phyloP scores from a whole-genome alignment of 768 basidiomycete genomes.

The Suillus fuscotomentosus region DNA sequence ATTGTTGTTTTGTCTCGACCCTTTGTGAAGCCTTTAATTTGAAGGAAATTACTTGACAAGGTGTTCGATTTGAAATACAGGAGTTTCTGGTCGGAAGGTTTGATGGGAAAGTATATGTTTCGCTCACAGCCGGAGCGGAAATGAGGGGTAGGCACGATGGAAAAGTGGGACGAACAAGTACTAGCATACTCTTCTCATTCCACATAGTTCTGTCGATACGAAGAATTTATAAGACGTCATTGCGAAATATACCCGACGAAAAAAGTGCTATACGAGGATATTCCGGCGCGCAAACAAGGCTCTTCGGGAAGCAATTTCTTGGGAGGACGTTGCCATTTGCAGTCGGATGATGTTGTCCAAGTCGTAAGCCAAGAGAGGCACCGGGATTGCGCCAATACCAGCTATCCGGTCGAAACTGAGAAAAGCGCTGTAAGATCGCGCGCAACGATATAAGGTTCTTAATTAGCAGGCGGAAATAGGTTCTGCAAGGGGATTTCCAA shows the following conservation, averaged over 20 bases:
- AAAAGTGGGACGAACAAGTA: background rate
- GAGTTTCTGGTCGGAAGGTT: background rate
- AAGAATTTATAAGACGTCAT: background rate
- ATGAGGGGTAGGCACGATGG: background rate
- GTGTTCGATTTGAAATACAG: background rate
- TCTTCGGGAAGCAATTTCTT: background rate
- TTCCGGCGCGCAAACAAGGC: background rate
- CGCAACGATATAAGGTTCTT: background rate
- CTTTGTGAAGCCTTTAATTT: background rate
- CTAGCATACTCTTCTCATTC: background rate
- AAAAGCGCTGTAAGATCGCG: background rate
- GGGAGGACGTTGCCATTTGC: background rate
- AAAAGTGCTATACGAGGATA: background rate
- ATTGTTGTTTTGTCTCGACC: background rate
- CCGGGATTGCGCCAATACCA: background rate
- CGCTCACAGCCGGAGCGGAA: background rate
- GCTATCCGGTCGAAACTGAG: background rate
- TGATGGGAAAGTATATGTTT: background rate
- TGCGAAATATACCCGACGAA: background rate
- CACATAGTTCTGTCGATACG: background rate
- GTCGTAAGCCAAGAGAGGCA: conserved; percentile 1
- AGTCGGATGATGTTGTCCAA: background rate
- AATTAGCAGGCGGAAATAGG: background rate
- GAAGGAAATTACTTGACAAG: background rate
- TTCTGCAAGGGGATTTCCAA: background rate